phyloP scores from a whole-genome alignment of 1,284 basidiomycete genomes.

The Marasmius sp. region DNA sequence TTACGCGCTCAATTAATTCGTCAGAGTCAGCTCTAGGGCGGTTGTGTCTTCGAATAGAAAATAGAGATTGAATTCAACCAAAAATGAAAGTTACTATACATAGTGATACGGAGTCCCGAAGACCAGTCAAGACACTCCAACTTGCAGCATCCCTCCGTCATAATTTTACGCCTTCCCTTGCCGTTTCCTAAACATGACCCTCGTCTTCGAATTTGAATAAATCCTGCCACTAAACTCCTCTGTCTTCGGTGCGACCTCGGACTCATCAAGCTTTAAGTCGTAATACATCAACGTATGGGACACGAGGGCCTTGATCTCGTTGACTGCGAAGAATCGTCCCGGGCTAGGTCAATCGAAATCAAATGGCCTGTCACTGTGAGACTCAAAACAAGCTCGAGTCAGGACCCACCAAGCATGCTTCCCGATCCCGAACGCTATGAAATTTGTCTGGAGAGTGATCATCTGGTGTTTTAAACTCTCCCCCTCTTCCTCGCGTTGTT shows the following conservation, averaged over 20 bases:
- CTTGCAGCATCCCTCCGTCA: no score
- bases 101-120: no score
- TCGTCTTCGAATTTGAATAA: not conserved
- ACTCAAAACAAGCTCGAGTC: not conserved
- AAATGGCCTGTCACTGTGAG: not conserved
- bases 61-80: no score
- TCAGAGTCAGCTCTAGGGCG: no score
- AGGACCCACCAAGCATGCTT: slow-evolving; percentile 26
- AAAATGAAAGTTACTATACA: no score
- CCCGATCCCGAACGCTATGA: slow-evolving; percentile 30
- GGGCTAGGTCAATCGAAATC: not conserved
- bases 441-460: slow-evolving; percentile 23
- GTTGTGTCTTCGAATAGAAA: no score
- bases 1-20: no score
- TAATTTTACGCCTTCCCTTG: not conserved
- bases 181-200: not conserved
- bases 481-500: slow-evolving; percentile 12
- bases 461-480: slow-evolving; percentile 18
- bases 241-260: not conserved
- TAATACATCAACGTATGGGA: slow-evolving; percentile 7
- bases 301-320: slow-evolving; percentile 9
- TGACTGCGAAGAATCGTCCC: slow-evolving; percentile 13
- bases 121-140: no score
- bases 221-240: slow-evolving; percentile 2
- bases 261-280: slow-evolving; percentile 9